Evolutionary conservation across 2,329 filamentous ascomycete species (phyloP).

Genomic region (Hymenoscyphus fructigenus): DNA sequence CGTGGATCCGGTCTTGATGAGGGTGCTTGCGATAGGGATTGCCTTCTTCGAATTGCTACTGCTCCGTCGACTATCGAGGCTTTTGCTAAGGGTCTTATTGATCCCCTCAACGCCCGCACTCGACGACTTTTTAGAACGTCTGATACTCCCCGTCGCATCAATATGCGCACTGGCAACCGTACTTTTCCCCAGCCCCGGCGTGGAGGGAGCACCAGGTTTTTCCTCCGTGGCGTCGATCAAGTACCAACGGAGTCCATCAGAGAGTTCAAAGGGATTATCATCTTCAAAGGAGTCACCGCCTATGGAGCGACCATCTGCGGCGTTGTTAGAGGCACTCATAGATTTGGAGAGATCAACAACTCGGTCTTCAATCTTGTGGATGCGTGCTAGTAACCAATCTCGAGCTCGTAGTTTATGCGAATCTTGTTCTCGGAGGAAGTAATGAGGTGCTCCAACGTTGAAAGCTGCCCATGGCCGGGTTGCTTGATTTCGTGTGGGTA

Average conservation of each 20-base stretch:
- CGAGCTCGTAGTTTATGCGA: conserved; percentile 77
- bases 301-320: conserved; percentile 43
- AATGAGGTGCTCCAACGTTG: conserved; percentile 95
- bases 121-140: conserved; percentile 43
- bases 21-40: conserved; percentile 41
- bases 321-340: conserved; percentile 42
- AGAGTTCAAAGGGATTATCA: conserved; percentile 95
- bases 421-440: conserved; percentile 93
- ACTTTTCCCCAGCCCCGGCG: conserved; percentile 85
- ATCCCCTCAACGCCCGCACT: conserved; percentile 66
- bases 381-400: conserved; percentile 96
- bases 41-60: conserved; percentile 84
- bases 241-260: conserved; percentile 94
- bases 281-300: conserved; percentile 65
- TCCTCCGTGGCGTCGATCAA: conserved; percentile 92
- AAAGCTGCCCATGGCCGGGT: conserved; percentile 97
- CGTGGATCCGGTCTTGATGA: conserved; percentile 28
- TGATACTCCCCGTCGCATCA: conserved; percentile 76
- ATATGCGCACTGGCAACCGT: conserved; percentile 87
- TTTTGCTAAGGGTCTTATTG: conserved; percentile 79
- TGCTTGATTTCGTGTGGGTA: conserved; percentile 91
- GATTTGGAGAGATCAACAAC: conserved; percentile 89
- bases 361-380: conserved; percentile 85
- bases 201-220: conserved; percentile 87
- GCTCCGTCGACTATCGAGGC: conserved; percentile 85